phyloP scores from a whole-genome alignment of 1,139 yeast species.

The Hyphopichia pseudoburtonii region DNA sequence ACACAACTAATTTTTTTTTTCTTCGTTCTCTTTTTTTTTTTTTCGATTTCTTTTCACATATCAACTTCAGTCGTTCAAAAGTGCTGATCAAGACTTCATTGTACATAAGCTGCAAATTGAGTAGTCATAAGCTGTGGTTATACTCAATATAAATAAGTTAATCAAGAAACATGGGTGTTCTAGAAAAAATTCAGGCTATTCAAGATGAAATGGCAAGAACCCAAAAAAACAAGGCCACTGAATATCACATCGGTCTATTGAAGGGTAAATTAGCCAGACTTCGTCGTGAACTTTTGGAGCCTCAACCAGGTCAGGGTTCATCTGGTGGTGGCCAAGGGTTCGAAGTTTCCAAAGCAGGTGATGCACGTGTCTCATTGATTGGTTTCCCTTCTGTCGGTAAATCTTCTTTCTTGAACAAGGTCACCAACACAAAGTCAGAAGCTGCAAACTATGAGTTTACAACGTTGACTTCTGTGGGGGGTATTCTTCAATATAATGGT shows the following conservation, averaged over 20 bases:
- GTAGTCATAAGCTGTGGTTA: too few species aligned
- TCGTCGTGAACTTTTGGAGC: slow-evolving; percentile 88
- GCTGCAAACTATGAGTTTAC: slow-evolving; percentile 96
- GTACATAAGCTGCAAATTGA: neutral
- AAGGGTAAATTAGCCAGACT: slow-evolving; percentile 96
- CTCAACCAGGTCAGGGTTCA: slow-evolving; percentile 70
- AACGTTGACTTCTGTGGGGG: slow-evolving; percentile 94
- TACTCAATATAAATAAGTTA: neutral
- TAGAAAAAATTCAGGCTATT: slow-evolving; percentile 83
- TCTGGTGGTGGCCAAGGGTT: slow-evolving; percentile 85
- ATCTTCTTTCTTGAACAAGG: slow-evolving; percentile 80
- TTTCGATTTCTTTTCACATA: neutral
- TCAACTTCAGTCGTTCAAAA: neutral
- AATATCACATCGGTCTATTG: slow-evolving; percentile 88
- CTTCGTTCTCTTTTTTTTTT: neutral
- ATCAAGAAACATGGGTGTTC: slow-evolving; percentile 23
- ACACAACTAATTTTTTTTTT: neutral
- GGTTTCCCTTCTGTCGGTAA: slow-evolving; percentile 99
- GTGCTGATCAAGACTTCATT: neutral
- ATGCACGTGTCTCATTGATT: slow-evolving; percentile 90
- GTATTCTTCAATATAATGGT: slow-evolving; percentile 90
- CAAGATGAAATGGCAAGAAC: slow-evolving; percentile 94
- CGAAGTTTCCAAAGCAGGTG: slow-evolving; percentile 94
- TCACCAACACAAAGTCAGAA: slow-evolving; percentile 91
- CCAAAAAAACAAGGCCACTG: slow-evolving; percentile 97